Conservation (phyloP, 305 asterid genomes). For the Fraxinus sp. region DNA sequence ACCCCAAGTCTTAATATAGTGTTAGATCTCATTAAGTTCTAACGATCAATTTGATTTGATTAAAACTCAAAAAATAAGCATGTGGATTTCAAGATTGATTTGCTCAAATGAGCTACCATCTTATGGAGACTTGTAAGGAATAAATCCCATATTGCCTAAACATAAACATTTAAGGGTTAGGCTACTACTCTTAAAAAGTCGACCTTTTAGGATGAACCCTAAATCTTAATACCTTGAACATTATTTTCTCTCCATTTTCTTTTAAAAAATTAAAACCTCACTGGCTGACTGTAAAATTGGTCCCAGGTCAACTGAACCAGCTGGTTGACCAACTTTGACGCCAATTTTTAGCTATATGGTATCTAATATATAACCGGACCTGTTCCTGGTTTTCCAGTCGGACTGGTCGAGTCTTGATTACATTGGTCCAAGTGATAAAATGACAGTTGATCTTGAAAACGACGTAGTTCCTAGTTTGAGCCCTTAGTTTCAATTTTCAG, state of each 20-base stretch:
- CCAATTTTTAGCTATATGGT: not conserved
- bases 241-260: not conserved
- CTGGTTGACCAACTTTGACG: not conserved
- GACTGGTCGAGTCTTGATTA: not conserved
- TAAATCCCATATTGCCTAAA: not conserved
- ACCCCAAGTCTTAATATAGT: too few relatives aligned
- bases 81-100: too few relatives aligned
- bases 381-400: not conserved
- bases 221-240: not conserved
- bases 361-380: not conserved
- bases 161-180: not conserved
- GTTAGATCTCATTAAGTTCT: not conserved
- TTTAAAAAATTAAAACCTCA: not conserved
- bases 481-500: not conserved
- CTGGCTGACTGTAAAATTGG: not conserved
- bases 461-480: not conserved
- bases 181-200: not conserved
- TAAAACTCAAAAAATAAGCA: not conserved
- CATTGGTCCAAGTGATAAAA: not conserved
- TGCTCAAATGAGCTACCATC: not conserved
- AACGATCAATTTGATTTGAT: not conserved
- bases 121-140: not conserved
- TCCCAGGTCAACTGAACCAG: not conserved
- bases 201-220: not conserved
- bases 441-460: not conserved